Base-by-base conservation (phyloP, 1,284 basidiomycete species). In the Fistulinella staudtii region DNA sequence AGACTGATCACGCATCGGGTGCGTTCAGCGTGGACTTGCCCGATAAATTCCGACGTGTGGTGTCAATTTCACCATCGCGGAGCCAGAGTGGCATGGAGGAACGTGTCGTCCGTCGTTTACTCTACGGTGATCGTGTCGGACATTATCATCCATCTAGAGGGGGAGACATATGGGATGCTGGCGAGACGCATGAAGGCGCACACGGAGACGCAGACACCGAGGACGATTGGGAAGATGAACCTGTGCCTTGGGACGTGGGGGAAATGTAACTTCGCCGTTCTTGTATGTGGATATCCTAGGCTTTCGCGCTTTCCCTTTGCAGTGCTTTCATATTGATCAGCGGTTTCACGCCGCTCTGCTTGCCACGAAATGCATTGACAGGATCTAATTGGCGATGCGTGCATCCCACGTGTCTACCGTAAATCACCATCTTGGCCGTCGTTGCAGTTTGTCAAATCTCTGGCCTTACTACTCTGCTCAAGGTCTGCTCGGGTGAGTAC, bases 171-270 rank as follows among this genome's bases (percentile, higher is more conserved):
- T 88, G 86, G 85, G 80, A 78, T 52, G 77, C 78, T 39, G 86
- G 86, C n/a, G 85, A 89, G 63, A 70, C 67, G 43, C 66, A 72
- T 42, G 70, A 70, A 36, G 47, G 53, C 30, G 24, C 41, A 17
- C 53, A 48, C 20, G 55, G 47, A 39, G 62, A 67, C 34, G 65
- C 57, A 30, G 79, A 77, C 43, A 73, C 66, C 6, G 82, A 83
- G 57, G 85, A 86, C 37, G 86, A 89, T 51, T 89, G 86, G 86
- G 85, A 88, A 63, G 80, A 82, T 21, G 86, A 88, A 61, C 82
- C 83, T 29, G 73, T 87, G 30, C 82, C 85, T 49, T 89, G 85
- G 85, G 83, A 83, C 64, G 72, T 76, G 14, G 85, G 79, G 38
- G 85, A 88, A 58, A 56, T 89, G 58, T 87, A 70, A 66, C 54